Base-by-base conservation (phyloP, 768 basidiomycete genomes). In the Pholiota conissans region DNA sequence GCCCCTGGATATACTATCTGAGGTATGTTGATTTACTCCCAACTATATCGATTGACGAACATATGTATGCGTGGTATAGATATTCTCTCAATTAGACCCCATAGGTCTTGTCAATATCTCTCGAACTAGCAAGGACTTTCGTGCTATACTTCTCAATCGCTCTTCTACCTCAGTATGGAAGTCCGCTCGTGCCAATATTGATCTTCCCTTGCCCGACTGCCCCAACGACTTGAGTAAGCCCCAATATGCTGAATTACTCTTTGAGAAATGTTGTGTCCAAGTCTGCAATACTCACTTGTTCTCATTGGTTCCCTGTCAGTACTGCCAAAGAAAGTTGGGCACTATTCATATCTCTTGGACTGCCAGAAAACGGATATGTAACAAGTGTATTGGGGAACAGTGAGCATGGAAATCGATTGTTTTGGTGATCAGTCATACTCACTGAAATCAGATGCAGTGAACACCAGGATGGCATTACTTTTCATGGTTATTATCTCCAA, bases 51-150 rank as follows among this genome's bases (percentile, higher is more conserved):
- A 26, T 24, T 35, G 50, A 30, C n/a, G n/a, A n/a, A n/a, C n/a
- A n/a, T n/a, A n/a, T n/a, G n/a, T 37, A 22, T 35, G 16, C 3
- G 32, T 37, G 6, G 13, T 37, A 8, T 3, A 79, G 71, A 74
- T 76, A 14, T 70, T 76, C 49, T 60, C 61, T 5, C 63, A 72
- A 42, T 63, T 79, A 3, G 52, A 68, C 18, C 75, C 77, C 8
- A 35, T 63, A 14, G 76, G 79, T 59, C 54, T 80, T 1, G 60
- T 80, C 10, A 63, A 67, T 52, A 67, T 79, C 5, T 67, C 74
- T 1, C 62, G 73, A 50, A 67, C 76, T 7, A 71, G 61, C 42
- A 72, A 73, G 57, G 60, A 57, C 0, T 62, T 79, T 26, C 70
- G 75, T n/a, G 46, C 47, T 0, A 65, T 76, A 3, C 63, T 79